Evolutionary conservation across 2,329 filamentous ascomycete species (phyloP), one percentile per base, ranked within the genome.

Genomic region (Ascochyta rabiei): DNA sequence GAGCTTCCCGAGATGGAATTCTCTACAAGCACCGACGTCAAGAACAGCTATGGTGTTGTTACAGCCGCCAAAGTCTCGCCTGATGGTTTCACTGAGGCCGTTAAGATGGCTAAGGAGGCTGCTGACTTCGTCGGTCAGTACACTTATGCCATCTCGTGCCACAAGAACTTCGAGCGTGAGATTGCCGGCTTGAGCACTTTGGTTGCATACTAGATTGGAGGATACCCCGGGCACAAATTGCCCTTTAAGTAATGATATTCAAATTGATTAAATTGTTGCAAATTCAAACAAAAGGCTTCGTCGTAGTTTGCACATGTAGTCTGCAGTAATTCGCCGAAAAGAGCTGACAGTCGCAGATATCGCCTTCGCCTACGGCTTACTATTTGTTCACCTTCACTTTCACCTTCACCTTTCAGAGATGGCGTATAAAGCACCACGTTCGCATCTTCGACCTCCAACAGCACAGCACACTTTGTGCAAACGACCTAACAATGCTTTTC

Each of bases 31-130:
- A 73, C 70, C 1, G 76, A 82, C 16, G 83, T 86, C 0, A 77
- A 84, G 0, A 86, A 91, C 62, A 88, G 84, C 59, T 95, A 91
- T 62, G 90, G 90, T 44, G 89, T 96, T 1, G 86, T 93, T 0
- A 93, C 90, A 0, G 80, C 88, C 12, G 78, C 76, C 15, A 74
- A 80, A 49, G 66, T 78, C 4, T 74, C 81, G 21, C 80, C 86
- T 0, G 80, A 85, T 18, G 84, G 81, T 56, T 78, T 91, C 61
- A 84, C 79, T 61, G 85, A 90, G 65, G 80, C 81, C 0, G 68
- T 89, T 3, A 77, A 82, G 53, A 86, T 92, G 59, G 81, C 81
- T 0, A 90, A 88, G 77, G 86, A 84, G 12, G 86, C 86, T 0
- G 85, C 80, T 64, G 83, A 85, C 43, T 93, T 95, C 71, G 64